Conservation (phyloP, 2,329 filamentous ascomycete genomes). For the Coniella lustricola region DNA sequence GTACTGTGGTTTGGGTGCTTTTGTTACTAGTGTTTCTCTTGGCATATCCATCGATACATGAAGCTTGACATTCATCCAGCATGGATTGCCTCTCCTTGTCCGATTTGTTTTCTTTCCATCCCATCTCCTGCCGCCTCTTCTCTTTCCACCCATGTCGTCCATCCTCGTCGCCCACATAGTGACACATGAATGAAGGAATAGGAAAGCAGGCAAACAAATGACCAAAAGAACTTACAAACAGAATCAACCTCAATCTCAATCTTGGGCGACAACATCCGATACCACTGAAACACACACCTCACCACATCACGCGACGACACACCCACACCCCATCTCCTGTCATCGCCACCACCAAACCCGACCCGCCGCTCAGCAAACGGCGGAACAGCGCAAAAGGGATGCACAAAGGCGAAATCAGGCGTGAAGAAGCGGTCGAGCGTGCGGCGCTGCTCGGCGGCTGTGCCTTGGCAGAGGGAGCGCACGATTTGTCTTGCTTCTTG, state of each 20-base stretch:
- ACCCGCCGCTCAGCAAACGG: constrained; percentile 33
- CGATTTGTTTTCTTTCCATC: neutral
- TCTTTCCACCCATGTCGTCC: too few relatives aligned
- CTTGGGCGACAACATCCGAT: constrained; percentile 71
- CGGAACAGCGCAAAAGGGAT: constrained; percentile 70
- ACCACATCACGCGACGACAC: constrained; percentile 63
- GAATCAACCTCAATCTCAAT: constrained; percentile 63
- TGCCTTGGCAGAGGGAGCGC: constrained; percentile 58
- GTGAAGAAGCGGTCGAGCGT: constrained; percentile 69
- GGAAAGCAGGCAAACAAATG: too few relatives aligned
- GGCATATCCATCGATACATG: too few relatives aligned
- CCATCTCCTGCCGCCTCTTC: too few relatives aligned
- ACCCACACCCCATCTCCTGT: too few relatives aligned
- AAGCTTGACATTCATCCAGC: too few relatives aligned
- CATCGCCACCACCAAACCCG: constrained; percentile 30
- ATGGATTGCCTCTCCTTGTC: neutral
- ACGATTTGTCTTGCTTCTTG: constrained; percentile 62
- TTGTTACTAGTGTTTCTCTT: too few relatives aligned
- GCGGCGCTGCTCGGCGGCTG: constrained; percentile 56
- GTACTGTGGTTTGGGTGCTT: constrained; percentile 48
- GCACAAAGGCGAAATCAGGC: constrained; percentile 63
- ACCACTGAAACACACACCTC: constrained; percentile 69
- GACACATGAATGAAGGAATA: too few relatives aligned
- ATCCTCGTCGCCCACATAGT: too few relatives aligned
- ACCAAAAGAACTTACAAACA: constrained; percentile 30